Base-by-base conservation (phyloP, 1,139 yeast species). In the Candida gigantensis region DNA sequence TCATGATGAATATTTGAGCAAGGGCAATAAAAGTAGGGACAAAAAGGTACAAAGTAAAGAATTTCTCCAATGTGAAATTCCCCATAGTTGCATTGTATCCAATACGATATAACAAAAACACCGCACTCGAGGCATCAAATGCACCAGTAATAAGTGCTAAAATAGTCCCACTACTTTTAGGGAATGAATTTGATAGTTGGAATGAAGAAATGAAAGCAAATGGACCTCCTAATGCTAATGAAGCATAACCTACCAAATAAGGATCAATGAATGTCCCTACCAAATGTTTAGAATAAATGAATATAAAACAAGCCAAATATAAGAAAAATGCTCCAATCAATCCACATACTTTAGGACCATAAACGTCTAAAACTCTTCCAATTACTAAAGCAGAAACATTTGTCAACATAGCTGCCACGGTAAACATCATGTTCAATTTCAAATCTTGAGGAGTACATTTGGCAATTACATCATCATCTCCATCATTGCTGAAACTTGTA, bases 141-240 rank as follows among this genome's bases (percentile, higher is more conserved):
- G 75, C 75, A 3, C 76, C 76, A 0, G 74, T 68, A 30, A 70
- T 51, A 30, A 70, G 52, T 4, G 75, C 75, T 46, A 70, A 59
- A 18, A 70, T 60, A 10, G 69, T 53, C 1, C 76, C 76, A 28
- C 69, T 60, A 24, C 54, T 57, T 19, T 56, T 47, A 3, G 76
- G 76, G 51, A 70, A 70, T 3, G 74, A 52, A 43, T 70, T 70
- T 16, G 74, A 67, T 40, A 70, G 62, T 45, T 70, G 75, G 49
- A 70, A 70, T 5, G 71, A 63, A 2, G 74, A 66, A 44, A 70
- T 69, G 46, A 52, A 70, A 1, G 68, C 64, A 52, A 70, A 69
- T 4, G 76, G 75, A 2, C 76, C 76, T 6, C 76, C 76, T 41
- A 70, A 58, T 2, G 75, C 72, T 61, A 70, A 53, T 12, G 56